Conservation (phyloP, 1,284 basidiomycete species). For the Meira miltonrushii region DNA sequence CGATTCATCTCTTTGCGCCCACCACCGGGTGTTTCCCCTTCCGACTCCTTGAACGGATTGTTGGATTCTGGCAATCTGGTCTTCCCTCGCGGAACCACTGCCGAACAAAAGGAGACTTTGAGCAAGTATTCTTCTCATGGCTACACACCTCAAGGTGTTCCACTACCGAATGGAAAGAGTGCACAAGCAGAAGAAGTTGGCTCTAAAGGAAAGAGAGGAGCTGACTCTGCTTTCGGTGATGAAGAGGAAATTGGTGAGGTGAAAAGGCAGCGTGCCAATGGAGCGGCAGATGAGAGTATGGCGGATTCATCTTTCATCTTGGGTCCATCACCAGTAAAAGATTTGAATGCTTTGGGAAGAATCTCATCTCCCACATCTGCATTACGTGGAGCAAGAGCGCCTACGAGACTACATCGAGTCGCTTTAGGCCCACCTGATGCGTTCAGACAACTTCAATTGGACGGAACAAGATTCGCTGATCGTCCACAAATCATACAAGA, state of each 20-base stretch:
- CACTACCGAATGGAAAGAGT: slow-evolving; percentile 13
- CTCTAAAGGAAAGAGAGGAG: slow-evolving; percentile 1
- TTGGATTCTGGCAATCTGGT: neutral
- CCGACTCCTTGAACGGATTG: neutral
- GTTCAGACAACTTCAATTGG: slow-evolving; percentile 18
- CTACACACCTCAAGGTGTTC: slow-evolving; percentile 39
- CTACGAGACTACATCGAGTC: slow-evolving; percentile 25
- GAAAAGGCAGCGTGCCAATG: slow-evolving; percentile 6
- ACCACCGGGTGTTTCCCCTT: slow-evolving; percentile 18
- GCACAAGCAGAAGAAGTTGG: neutral
- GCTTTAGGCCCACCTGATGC: slow-evolving; percentile 28
- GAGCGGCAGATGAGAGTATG: neutral
- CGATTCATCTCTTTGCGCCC: slow-evolving; percentile 42
- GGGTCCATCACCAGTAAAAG: slow-evolving; percentile 43
- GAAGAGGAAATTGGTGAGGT: neutral
- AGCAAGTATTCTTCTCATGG: slow-evolving; percentile 34
- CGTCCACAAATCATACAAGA: slow-evolving; percentile 30
- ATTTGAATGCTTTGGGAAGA: slow-evolving; percentile 44
- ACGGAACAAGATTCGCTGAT: slow-evolving; percentile 45
- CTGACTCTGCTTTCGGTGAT: neutral
- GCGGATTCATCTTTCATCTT: slow-evolving; percentile 3
- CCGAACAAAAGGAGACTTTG: slow-evolving; percentile 31
- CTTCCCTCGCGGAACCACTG: slow-evolving; percentile 40
- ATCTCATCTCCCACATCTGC: slow-evolving; percentile 14
- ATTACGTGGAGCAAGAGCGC: slow-evolving; percentile 34